Evolutionary conservation across 345 rosid genomes (phyloP), one percentile per base, ranked within the genome.

Genomic region (Murraya paniculata): DNA sequence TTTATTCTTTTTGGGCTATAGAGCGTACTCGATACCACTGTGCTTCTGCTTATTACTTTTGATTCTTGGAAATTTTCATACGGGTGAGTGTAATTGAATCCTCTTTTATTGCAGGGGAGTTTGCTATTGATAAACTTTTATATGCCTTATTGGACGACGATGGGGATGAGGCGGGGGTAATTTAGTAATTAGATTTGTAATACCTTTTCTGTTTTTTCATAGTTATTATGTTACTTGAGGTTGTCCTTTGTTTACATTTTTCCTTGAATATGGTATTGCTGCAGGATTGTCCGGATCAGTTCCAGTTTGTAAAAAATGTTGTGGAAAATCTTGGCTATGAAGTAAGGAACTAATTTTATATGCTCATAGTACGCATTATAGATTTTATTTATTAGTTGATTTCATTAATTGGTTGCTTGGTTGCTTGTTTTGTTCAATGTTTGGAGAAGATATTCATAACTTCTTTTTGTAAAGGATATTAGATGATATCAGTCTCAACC

Each of bases 251-350:
- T 72, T 72, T 69, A 18, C n/a, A 45, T 80, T 64, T 39, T 48
- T n/a, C 61, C 50, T 41, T 59, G 67, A 22, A 33, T 21, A 18
- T 35, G 64, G 57, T 69, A 78, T 53, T 83, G 45, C 36, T 62
- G 77, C 88, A 93, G 98, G 89, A 77, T 79, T 86, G 82, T 70
- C 91, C 98, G 1, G 97, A 93, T 83, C 98, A 85, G 81, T 95
- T 85, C 87, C 90, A 90, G 75, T 86, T 95, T 39, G 81, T 88
- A 84, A 85, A 79, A 79, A 80, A 91, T 80, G 62, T 90, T 55
- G 89, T 88, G 72, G 89, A 89, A 68, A 82, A 78, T 69, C 88
- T 92, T 83, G 98, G 95, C 71, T 88, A 88, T 76, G 72, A 90
- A 78, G 99, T 95, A 93, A 41, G 88, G 25, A 58, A 45, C 73